Percentiles rank a stretch among this genome's conserved stretches.
phyloP scores from a whole-genome alignment of 805 yeast genomes.

The Teunomyces funiuensis region DNA sequence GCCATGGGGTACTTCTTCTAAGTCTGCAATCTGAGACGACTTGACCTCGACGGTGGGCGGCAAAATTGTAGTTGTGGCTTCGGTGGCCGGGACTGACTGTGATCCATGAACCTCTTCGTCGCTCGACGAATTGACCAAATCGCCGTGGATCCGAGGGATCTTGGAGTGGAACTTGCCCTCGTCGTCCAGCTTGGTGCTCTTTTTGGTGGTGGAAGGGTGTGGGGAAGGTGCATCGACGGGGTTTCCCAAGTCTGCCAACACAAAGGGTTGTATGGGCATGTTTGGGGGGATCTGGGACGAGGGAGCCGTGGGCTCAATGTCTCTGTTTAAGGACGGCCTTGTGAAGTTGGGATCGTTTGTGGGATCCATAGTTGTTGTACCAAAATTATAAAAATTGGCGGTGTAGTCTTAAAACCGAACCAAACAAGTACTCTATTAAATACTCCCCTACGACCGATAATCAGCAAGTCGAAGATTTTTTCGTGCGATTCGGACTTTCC shows the following conservation, averaged over 20 bases:
- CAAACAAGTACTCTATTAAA: background rate
- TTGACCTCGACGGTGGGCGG: constrained; percentile 47
- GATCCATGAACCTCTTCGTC: constrained; percentile 30
- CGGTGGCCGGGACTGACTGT: background rate
- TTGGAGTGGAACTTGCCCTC: constrained; percentile 27
- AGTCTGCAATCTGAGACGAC: constrained; percentile 76
- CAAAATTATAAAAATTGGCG: background rate
- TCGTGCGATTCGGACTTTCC: constrained; percentile 1
- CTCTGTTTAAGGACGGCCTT: constrained; percentile 72
- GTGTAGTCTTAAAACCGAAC: background rate
- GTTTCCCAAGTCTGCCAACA: constrained; percentile 69
- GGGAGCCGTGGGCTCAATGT: constrained; percentile 64
- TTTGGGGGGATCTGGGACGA: constrained; percentile 68
- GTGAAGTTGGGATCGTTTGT: constrained; percentile 86
- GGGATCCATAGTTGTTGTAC: constrained; percentile 71
- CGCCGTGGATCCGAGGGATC: constrained; percentile 59
- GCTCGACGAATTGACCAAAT: constrained; percentile 47
- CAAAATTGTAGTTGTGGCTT: constrained; percentile 19
- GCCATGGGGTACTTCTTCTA: constrained; percentile 97
- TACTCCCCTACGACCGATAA: background rate
- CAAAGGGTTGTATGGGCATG: constrained; percentile 76
- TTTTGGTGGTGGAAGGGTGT: constrained; percentile 36
- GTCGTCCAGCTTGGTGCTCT: constrained; percentile 9
- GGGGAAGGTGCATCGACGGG: constrained; percentile 75
- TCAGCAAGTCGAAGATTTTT: background rate